Evolutionary conservation across 1,284 basidiomycete species (phyloP), one percentile per base, ranked within the genome.

Genomic region (Schizophyllum amplum): DNA sequence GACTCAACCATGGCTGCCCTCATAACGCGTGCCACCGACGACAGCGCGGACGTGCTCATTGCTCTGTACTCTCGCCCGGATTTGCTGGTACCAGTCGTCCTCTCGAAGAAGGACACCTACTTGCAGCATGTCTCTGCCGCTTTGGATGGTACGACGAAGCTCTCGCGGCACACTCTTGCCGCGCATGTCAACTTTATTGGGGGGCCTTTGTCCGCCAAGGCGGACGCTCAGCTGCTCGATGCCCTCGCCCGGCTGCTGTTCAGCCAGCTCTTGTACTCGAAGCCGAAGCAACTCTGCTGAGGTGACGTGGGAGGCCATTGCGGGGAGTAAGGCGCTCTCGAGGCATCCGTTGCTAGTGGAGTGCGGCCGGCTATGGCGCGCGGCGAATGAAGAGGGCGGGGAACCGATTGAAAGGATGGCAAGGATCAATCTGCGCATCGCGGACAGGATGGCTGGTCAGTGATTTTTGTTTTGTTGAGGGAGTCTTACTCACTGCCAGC

Each of bases 261-360:
- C 66, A 87, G 89, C 0, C 82, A 84, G 63, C 70, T 95, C 20
- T 69, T 95, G 13, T 85, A 82, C 60, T 86, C 86, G 4, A 90
- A 89, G 64, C 72, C 85, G 4, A 78, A 83, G 51, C 80, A 84
- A 60, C 84, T 84, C 83, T 0, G 76, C 81, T 0, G 75, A 78
- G 24, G 66, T 77, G 23, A 80, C 84, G 0, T 93, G 91, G 90
- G 81, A 83, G 57, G 69, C 78, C 13, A 65, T 90, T 23, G 70
- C 70, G 23, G 61, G 68, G 4, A 59, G 60, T 17, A 64, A 65
- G 50, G 64, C 67, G 21, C 63, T 46, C 26, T 61, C 24, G 56
- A 56, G 53, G 58, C 70, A 73, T 57, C 77, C 79, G 63, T 70
- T 80, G 68, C 64, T 86, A 17, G 67, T 62, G 4, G 81, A 78